Base-by-base conservation (phyloP, 768 basidiomycete genomes). In the Hirschioporus abietinus region DNA sequence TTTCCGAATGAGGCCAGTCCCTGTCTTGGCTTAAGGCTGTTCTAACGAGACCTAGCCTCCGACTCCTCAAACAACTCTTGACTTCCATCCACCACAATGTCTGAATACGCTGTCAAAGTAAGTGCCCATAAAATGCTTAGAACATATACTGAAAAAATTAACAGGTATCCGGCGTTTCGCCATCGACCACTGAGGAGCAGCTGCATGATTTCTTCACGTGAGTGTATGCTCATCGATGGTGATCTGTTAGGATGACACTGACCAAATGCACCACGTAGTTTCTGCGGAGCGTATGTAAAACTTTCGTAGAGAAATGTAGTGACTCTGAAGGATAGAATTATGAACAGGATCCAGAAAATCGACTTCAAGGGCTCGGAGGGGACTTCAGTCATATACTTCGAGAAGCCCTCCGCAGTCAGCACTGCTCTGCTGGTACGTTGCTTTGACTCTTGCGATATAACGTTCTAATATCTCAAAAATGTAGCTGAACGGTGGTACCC, bases 181-280 rank as follows among this genome's bases (percentile, higher is more conserved):
- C 88, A 1, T 76, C 78, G 57, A 95, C 92, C 15, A 87, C 85
- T 25, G 79, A 91, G 73, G 74, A 80, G 23, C 85, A 91, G 67
- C 82, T 98, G 65, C 78, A 86, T 70, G 89, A 95, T 69, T 94
- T 91, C 78, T 93, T 95, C 81, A 83, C 87, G 91, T 92, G 80
- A 60, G 86, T 76, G 58, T 65, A 20, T 35, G 27, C 64, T 65
- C 64, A 66, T 52, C 24, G 64, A 10, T 52, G 26, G 63, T 42
- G 5, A n/a, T 66, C 67, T 20, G 65, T 60, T 24, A 27, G 64
- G 66, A 65, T 70, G 70, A 60, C 9, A 35, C 25, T 66, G 10
- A 65, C 62, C 23, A 17, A 15, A 3, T 8, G 30, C 8, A 8
- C 27, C 3, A 30, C 17, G 8, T 68, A 92, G 91, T 1, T 97